Base-by-base conservation (phyloP, 1,284 basidiomycete genomes). In the Boletus calvinii region DNA sequence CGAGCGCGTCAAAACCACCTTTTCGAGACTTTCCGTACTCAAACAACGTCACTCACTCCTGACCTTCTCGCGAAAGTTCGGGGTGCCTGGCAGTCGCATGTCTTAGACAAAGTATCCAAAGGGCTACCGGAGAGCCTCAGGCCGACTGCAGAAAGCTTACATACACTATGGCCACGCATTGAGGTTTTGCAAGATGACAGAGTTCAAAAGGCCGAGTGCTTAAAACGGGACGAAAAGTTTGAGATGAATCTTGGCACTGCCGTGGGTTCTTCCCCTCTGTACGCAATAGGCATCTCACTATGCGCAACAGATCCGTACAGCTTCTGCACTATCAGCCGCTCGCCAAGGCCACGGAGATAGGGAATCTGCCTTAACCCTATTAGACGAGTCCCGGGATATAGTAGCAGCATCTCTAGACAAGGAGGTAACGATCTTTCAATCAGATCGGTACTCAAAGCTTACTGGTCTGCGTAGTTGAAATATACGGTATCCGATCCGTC, bases 1-100 rank as follows among this genome's bases (percentile, higher is more conserved):
- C 84, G 93, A 29, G 92, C 94, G 10, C 84, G 94, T 34, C 91
- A 96, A 73, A 86, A 85, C 42, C 79, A 94, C 66, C 83, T 98
- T 12, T 72, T 97, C 24, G 80, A 87, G 7, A 77, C 75, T 18
- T 87, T 90, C 58, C 77, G 76, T 59, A 68, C 71, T 54, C 79
- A 81, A 55, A 80, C 81, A 1, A 76, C 71, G n/a, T 70, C 74
- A 13, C 73, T 94, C 20, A 78, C 82, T 0, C 64, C 77, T 4
- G 76, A 82, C 31, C 74, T 94, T 26, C 62, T 95, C 34, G 67
- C 74, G 29, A 78, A 81, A 62, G 77, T 87, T 18, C 70, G 73
- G n/a, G 72, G 73, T 17, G 84, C 89, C 15, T 93, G 88, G 88
- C 64, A 70, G 46, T 71, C 69, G 11, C 89, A 89, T 69, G 73